Conservation (phyloP, 306 rosid genomes). For the Luffa aegyptiaca region DNA sequence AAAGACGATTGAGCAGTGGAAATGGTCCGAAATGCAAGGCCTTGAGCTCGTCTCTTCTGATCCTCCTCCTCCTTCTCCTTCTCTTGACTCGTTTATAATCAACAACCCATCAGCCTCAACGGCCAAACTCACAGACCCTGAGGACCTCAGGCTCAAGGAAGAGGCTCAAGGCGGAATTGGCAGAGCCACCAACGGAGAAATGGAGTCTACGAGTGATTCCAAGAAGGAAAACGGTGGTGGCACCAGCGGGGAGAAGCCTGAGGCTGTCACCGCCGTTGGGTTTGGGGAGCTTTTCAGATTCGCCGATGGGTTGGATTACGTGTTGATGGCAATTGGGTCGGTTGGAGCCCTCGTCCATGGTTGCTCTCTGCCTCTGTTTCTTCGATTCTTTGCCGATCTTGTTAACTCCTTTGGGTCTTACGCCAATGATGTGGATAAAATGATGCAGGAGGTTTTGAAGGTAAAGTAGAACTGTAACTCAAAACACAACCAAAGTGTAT, state of each 20-base stretch:
- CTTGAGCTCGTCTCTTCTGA: conserved; percentile 52
- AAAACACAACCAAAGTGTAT: background rate
- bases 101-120: conserved; percentile 16
- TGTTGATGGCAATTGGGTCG: conserved; percentile 76
- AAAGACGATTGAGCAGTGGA: conserved; percentile 83
- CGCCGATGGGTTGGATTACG: conserved; percentile 84
- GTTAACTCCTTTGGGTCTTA: conserved; percentile 91
- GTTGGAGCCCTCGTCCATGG: conserved; percentile 89
- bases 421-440: conserved; percentile 66
- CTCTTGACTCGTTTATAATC: conserved; percentile 24
- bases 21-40: conserved; percentile 98
- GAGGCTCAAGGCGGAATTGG: conserved; percentile 13
- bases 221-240: conserved; percentile 27
- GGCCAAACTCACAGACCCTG: background rate
- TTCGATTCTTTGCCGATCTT: conserved; percentile 96
- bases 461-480: conserved; percentile 19
- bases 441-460: conserved; percentile 89
- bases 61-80: conserved; percentile 9
- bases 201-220: conserved; percentile 30
- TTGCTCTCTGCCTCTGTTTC: conserved; percentile 82
- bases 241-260: conserved; percentile 36
- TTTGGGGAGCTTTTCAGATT: conserved; percentile 73
- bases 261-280: conserved; percentile 40
- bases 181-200: conserved; percentile 19
- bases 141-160: background rate